These are phyloP conservation scores for Flaveria ramosissima DNA, from an alignment of 129 eudicot genomes.

Conservation along the genomic window DNA sequence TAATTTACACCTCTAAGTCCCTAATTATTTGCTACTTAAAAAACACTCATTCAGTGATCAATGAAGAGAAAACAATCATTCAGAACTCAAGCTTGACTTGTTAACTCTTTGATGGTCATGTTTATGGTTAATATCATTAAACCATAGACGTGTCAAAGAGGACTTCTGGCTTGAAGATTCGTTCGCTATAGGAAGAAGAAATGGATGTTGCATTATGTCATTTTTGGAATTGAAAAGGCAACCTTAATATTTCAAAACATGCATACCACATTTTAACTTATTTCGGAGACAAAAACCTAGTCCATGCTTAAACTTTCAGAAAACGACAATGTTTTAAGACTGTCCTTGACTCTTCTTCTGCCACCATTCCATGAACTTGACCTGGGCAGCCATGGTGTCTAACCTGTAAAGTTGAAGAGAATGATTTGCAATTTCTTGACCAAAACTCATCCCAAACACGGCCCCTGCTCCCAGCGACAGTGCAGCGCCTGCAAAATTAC, in stretches of 20 bases:
- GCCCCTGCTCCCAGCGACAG: slow-evolving; percentile 79
- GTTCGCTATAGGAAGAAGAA: neutral
- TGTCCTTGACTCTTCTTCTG: slow-evolving; percentile 51
- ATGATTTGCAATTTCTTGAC: slow-evolving; percentile 73
- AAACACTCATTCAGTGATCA: too few species aligned
- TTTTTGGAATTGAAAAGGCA: neutral
- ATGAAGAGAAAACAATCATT: too few species aligned
- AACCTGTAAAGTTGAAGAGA: slow-evolving; percentile 65
- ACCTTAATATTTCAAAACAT: slow-evolving; percentile 21
- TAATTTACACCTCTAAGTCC: too few species aligned
- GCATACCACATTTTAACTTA: slow-evolving; percentile 25
- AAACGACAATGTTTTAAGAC: slow-evolving; percentile 8
- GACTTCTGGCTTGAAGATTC: neutral
- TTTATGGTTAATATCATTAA: neutral
- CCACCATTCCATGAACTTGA: slow-evolving; percentile 86
- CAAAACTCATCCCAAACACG: slow-evolving; percentile 73
- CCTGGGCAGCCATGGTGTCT: slow-evolving; percentile 74
- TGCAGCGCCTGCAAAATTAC: slow-evolving; percentile 56
- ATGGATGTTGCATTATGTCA: slow-evolving; percentile 14
- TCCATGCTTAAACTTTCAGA: slow-evolving; percentile 13
- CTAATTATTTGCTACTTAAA: too few species aligned
- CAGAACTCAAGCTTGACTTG: too few species aligned
- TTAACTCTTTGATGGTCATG: too few species aligned
- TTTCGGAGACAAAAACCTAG: slow-evolving; percentile 20
- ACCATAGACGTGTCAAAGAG: neutral